Evolutionary conservation across 2,329 filamentous ascomycete genomes (phyloP), one percentile per base, ranked within the genome.

Genomic region (Alternaria novae-zelandiae): DNA sequence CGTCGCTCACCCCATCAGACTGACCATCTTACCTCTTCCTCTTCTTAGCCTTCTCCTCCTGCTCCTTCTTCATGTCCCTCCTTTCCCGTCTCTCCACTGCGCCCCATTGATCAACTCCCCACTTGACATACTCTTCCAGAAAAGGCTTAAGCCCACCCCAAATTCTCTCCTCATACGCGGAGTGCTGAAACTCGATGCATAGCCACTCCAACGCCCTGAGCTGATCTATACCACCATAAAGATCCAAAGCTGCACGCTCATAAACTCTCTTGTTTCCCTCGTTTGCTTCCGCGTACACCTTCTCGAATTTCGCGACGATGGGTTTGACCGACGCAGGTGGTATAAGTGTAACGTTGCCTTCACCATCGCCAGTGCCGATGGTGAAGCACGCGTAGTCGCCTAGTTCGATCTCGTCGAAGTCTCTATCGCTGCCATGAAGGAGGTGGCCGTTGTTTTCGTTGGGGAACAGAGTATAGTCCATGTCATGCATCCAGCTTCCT

Each of bases 201-300:
- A 67, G 26, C 65, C 62, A 67, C 25, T 67, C 43, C 26, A 57
- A 23, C 10, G 17, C 45, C 17, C 58, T 51, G 36, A 65, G 21
- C 30, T 56, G 30, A 4, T 59, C 58, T 45, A 63, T 50, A 3
- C 45, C 44, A 11, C 57, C 61, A 43, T 61, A 64, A 13, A 56
- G 5, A 30, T 67, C 65, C 17, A 67, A 12, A 10, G 60, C 63
- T 6, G 15, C 59, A 1, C 50, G 26, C 28, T 64, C 51, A 7
- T 64, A 59, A 11, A 49, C 13, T 41, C 43, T 26, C 15, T 61
- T 64, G 5, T 58, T 36, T 9, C 17, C 17, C 32, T 51, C 25
- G 12, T 36, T 28, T 15, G 57, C 63, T 12, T 30, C 25, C 21
- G 57, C 59, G 56, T 59, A 63, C 15, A 20, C 51, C 15, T 49